phyloP scores from a whole-genome alignment of 73 alveolate species.

The Tetrahymena borealis region DNA sequence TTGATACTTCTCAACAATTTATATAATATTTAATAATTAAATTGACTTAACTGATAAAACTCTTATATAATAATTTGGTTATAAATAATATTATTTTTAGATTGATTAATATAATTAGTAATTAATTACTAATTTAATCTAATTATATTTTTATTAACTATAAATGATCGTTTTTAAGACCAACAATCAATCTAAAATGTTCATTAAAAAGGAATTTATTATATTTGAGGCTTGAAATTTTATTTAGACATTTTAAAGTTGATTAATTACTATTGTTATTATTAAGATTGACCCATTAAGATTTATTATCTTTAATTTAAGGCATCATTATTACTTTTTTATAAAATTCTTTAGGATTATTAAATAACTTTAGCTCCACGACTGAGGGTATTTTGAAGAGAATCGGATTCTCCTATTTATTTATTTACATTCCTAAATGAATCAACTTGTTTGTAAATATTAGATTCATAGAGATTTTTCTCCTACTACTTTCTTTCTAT shows the following conservation, averaged over 20 bases:
- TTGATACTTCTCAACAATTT: too few relatives aligned
- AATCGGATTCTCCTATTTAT: neutral
- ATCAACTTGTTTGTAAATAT: neutral
- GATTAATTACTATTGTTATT: neutral
- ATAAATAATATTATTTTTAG: too few relatives aligned
- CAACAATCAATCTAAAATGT: too few relatives aligned
- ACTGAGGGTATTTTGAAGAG: neutral
- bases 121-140: too few relatives aligned
- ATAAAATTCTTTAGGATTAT: neutral
- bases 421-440: neutral
- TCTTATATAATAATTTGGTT: too few relatives aligned
- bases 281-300: neutral
- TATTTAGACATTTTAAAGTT: neutral
- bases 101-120: too few relatives aligned
- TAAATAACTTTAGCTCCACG: neutral
- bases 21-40: too few relatives aligned
- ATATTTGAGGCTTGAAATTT: neutral
- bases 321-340: neutral
- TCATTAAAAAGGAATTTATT: neutral
- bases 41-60: too few relatives aligned
- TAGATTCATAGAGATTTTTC: neutral
- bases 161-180: too few relatives aligned
- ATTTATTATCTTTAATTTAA: neutral
- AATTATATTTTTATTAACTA: too few relatives aligned
- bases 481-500: neutral